phyloP scores from a whole-genome alignment of 2,329 filamentous ascomycete species.

The Phialemoniopsis sp. region DNA sequence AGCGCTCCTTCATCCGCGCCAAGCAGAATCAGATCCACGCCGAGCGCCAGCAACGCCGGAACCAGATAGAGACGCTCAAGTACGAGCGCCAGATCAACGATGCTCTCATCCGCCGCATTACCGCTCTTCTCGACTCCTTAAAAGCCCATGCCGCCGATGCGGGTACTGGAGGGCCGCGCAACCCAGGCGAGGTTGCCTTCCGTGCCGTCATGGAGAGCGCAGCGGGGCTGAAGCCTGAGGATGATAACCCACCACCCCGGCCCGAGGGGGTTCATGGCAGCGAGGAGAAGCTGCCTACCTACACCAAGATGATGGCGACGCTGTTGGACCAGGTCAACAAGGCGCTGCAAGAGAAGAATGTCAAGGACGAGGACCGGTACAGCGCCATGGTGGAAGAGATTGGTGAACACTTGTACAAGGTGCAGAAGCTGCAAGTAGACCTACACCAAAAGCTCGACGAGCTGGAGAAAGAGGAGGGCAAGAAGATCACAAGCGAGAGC shows the following conservation, averaged over 20 bases:
- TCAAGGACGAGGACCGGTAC: slow-evolving; percentile 60
- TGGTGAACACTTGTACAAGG: slow-evolving; percentile 70
- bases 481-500: slow-evolving; percentile 91
- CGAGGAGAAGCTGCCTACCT: slow-evolving; percentile 72
- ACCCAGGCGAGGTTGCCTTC: slow-evolving; percentile 81
- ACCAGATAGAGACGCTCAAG: slow-evolving; percentile 85
- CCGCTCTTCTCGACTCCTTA: slow-evolving; percentile 69
- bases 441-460: slow-evolving; percentile 70
- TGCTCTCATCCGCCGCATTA: slow-evolving; percentile 80
- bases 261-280: slow-evolving; percentile 77
- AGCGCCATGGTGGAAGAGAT: slow-evolving; percentile 76
- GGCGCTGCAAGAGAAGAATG: slow-evolving; percentile 73
- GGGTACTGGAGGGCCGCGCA: slow-evolving; percentile 42
- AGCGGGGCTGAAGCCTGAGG: slow-evolving; percentile 58
- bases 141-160: slow-evolving; percentile 68
- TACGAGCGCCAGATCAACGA: slow-evolving; percentile 94
- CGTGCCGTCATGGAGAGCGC: slow-evolving; percentile 82
- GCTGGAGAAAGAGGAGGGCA: slow-evolving; percentile 77
- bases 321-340: slow-evolving; percentile 89
- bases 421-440: slow-evolving; percentile 73
- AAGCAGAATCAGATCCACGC: slow-evolving; percentile 98
- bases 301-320: slow-evolving; percentile 98
- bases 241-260: slow-evolving; percentile 69
- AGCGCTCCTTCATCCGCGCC: slow-evolving; percentile 94
- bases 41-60: slow-evolving; percentile 78